These are phyloP conservation scores for Mucor plumbeus DNA, from an alignment of 371 early-diverging fungal genomes.

Conservation along the genomic window DNA sequence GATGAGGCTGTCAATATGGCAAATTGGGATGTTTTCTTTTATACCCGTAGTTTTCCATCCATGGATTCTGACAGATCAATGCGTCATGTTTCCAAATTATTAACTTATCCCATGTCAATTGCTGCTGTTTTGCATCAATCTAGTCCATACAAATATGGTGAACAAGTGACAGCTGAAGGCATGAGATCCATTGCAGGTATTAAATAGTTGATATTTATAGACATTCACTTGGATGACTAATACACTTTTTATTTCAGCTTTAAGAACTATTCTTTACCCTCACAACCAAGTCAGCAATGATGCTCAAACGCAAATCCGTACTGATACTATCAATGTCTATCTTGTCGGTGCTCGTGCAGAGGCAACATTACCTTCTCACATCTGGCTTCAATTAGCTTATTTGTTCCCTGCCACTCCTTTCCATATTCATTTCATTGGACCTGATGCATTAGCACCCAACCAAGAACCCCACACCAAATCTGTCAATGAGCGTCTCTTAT, in stretches of 20 bases:
- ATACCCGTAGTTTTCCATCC: slow-evolving; percentile 82
- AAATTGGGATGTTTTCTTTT: slow-evolving; percentile 84
- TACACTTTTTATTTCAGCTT: slow-evolving; percentile 45
- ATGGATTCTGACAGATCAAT: slow-evolving; percentile 77
- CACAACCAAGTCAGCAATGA: slow-evolving; percentile 53
- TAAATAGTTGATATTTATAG: too few relatives aligned
- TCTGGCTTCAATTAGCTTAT: slow-evolving; percentile 80
- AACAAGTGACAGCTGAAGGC: slow-evolving; percentile 78
- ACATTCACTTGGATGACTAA: neutral
- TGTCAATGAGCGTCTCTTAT: slow-evolving; percentile 53
- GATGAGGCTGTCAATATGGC: slow-evolving; percentile 83
- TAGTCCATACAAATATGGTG: slow-evolving; percentile 71
- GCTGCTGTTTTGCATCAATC: slow-evolving; percentile 79
- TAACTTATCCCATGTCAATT: slow-evolving; percentile 85
- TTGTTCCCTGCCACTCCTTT: slow-evolving; percentile 80
- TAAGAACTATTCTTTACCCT: slow-evolving; percentile 74
- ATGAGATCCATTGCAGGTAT: slow-evolving; percentile 70
- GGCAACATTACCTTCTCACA: slow-evolving; percentile 76
- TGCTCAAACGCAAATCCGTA: slow-evolving; percentile 49
- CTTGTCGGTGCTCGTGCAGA: slow-evolving; percentile 83
- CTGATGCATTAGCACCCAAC: slow-evolving; percentile 73
- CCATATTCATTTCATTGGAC: slow-evolving; percentile 85
- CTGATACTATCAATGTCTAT: slow-evolving; percentile 73
- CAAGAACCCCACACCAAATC: slow-evolving; percentile 50
- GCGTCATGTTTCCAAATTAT: slow-evolving; percentile 81